Conservation (phyloP, 2,329 filamentous ascomycete genomes). For the Fusarium tricinctum region DNA sequence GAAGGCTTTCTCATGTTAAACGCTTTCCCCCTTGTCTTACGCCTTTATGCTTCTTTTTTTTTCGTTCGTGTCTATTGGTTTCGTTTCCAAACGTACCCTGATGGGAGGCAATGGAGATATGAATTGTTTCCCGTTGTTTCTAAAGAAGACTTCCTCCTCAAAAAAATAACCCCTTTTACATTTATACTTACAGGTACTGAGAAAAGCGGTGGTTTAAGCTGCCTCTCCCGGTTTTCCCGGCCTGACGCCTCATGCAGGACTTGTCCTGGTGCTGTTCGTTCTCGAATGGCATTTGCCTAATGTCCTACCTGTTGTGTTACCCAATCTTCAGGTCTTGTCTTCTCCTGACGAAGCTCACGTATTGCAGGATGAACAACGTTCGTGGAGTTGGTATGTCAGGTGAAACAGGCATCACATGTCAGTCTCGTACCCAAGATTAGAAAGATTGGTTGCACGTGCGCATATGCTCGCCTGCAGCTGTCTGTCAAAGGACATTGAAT, state of each 20-base stretch:
- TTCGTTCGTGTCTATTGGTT: slow-evolving; percentile 42
- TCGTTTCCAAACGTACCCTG: slow-evolving; percentile 30
- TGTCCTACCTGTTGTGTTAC: not conserved
- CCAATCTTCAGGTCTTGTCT: not conserved
- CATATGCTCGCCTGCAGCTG: slow-evolving; percentile 24
- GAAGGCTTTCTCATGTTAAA: slow-evolving; percentile 50
- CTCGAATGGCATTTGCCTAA: slow-evolving; percentile 8
- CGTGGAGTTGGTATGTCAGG: slow-evolving; percentile 1
- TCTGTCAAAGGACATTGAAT: slow-evolving; percentile 43
- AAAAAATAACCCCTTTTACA: slow-evolving; percentile 28
- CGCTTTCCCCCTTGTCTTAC: slow-evolving; percentile 33
- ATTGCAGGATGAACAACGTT: slow-evolving; percentile 3
- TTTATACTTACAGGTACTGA: slow-evolving; percentile 34
- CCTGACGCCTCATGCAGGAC: slow-evolving; percentile 11
- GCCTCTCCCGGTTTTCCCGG: slow-evolving; percentile 2
- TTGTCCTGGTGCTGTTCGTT: slow-evolving; percentile 15
- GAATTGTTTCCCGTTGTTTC: slow-evolving; percentile 29
- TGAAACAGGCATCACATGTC: slow-evolving; percentile 16
- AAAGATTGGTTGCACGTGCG: slow-evolving; percentile 34
- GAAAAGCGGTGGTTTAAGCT: slow-evolving; percentile 14
- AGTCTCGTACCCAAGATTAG: slow-evolving; percentile 24
- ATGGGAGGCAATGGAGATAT: slow-evolving; percentile 37
- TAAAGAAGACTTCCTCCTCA: slow-evolving; percentile 21
- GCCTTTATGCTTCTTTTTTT: slow-evolving; percentile 39
- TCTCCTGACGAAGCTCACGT: not conserved